Conservation (phyloP, 176 grass and related monocot species). For the Miscanthus lutarioriparius region DNA sequence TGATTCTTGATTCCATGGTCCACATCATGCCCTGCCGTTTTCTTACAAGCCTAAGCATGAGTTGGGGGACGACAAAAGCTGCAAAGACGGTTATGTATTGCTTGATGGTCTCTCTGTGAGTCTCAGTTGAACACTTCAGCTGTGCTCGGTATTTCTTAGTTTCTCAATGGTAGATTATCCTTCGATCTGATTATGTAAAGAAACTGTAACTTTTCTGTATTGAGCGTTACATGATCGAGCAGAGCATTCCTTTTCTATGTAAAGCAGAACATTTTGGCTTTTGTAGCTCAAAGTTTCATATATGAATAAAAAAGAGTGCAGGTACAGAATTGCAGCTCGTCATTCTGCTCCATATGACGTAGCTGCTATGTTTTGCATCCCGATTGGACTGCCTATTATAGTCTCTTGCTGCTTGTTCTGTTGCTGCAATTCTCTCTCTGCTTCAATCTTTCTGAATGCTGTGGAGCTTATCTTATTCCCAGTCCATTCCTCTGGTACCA, state of each 20-base stretch:
- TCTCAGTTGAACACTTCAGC: no score
- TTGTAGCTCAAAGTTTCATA: background rate
- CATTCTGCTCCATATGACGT: background rate
- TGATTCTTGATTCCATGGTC: no score
- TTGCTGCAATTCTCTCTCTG: slow-evolving; percentile 42
- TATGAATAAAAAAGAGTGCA: no score
- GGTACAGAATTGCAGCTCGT: background rate
- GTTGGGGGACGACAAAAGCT: background rate
- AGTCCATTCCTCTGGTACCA: slow-evolving; percentile 64
- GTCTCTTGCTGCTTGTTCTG: background rate
- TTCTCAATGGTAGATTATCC: background rate
- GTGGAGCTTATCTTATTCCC: slow-evolving; percentile 86
- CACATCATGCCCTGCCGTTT: no score
- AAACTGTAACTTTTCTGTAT: background rate
- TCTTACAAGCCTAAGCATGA: background rate
- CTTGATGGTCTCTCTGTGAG: no score
- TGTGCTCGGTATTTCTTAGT: no score
- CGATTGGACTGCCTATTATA: background rate
- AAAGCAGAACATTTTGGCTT: background rate
- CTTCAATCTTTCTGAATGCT: slow-evolving; percentile 67
- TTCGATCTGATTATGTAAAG: background rate
- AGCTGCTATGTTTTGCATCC: slow-evolving; percentile 16
- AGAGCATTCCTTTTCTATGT: background rate
- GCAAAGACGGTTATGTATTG: background rate
- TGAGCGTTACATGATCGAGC: background rate